phyloP scores from a whole-genome alignment of 352 stramenopile species.

The Phytophthora sojae region DNA sequence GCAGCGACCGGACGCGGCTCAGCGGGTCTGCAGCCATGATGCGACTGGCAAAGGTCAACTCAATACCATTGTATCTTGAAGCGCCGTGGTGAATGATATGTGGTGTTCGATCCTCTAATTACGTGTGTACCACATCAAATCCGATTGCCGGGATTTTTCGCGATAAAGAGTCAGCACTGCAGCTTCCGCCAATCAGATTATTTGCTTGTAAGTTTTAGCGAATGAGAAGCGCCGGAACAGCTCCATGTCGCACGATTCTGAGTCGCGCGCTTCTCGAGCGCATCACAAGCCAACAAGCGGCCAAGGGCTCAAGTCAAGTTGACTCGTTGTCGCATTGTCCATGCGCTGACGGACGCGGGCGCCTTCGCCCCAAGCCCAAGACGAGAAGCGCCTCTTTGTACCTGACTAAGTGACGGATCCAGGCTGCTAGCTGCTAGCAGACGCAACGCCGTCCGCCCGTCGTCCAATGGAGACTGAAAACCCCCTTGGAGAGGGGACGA shows the following conservation, averaged over 20 bases:
- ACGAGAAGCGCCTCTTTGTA: too few relatives aligned
- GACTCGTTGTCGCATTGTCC: too few relatives aligned
- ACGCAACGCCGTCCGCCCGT: too few relatives aligned
- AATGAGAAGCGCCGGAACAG: slow-evolving; percentile 8
- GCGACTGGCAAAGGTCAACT: background rate
- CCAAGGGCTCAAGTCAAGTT: slow-evolving; percentile 9
- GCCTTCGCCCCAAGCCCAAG: too few relatives aligned
- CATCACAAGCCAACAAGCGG: slow-evolving; percentile 18
- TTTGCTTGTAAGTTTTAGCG: background rate
- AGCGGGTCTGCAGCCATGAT: background rate
- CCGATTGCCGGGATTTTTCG: background rate
- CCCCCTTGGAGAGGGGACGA: background rate
- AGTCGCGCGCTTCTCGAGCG: background rate
- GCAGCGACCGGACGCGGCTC: slow-evolving; percentile 27
- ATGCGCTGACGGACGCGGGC: background rate
- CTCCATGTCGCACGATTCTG: slow-evolving; percentile 5
- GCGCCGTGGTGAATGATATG: too few relatives aligned
- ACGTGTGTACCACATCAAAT: background rate
- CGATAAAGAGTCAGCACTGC: slow-evolving; percentile 13
- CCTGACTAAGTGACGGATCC: too few relatives aligned
- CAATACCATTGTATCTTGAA: slow-evolving; percentile 18
- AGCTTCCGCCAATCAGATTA: slow-evolving; percentile 18
- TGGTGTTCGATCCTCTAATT: background rate
- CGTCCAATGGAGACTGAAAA: too few relatives aligned
- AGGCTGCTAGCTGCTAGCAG: too few relatives aligned